Base-by-base conservation (phyloP, 164 flowering plant genomes). In the Tetracentron sinense region DNA sequence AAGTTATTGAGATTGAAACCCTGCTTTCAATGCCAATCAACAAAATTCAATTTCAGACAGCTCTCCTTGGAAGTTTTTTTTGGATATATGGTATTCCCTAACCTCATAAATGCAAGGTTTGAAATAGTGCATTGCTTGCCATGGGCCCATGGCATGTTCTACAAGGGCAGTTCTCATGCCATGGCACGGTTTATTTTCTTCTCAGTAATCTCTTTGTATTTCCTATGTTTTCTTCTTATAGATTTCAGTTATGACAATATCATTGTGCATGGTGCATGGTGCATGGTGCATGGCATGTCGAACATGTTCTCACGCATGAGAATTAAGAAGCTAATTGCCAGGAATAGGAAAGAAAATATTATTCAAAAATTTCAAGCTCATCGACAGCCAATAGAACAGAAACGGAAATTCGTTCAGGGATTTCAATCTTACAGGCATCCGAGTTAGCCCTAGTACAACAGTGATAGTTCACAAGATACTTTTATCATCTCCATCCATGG, bases 91-190 rank as follows among this genome's bases (percentile, higher is more conserved):
- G 29, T 25, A 52, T 25, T 23, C 17, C 55, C 14, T 10, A 25
- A 52, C 29, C 19, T 52, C 55, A 52, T 52, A 23, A 52, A 52
- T 52, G 29, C 55, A 52, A 52, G 19, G 14, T 52, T 25, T 52
- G 22, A 26, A 52, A 52, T 52, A 30, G 55, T 10, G 30, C 55
- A 52, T 52, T 5, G 21, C 26, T 19, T 2, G 26, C 44, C 44
- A 38, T 38, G 38, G 38, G 6, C 38, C 38, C n/a, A n/a, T n/a
- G n/a, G n/a, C n/a, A n/a, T n/a, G n/a, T n/a, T n/a, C n/a, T n/a
- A n/a, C n/a, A n/a, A n/a, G n/a, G n/a, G n/a, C n/a, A n/a, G n/a
- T n/a, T n/a, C n/a, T n/a, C n/a, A n/a, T n/a, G n/a, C n/a, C n/a
- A n/a, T n/a, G n/a, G 10, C 10, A 33, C 38, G 6, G 4, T 33